Conservation (phyloP, 257 asterid genomes). For the Solanum arcanum region DNA sequence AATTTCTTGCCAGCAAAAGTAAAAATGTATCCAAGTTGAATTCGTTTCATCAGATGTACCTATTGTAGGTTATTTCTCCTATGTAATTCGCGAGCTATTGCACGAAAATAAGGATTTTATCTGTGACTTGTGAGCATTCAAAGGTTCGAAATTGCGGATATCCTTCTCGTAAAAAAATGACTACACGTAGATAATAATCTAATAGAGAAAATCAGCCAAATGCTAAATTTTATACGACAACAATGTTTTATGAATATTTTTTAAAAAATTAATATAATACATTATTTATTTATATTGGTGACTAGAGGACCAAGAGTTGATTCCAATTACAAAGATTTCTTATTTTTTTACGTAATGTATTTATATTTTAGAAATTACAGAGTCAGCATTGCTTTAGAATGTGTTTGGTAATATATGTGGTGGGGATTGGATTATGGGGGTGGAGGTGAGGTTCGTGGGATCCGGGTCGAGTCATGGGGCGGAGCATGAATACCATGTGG, state of each 20-base stretch:
- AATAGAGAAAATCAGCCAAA: neutral
- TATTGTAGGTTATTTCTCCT: accelerated
- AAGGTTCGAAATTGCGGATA: accelerated
- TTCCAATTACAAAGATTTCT: too few species aligned
- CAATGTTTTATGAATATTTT: too few species aligned
- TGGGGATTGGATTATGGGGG: neutral
- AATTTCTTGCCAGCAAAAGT: too few species aligned
- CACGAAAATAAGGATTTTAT: accelerated
- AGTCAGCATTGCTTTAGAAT: neutral
- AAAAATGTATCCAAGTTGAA: accelerated
- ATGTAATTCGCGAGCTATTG: too few species aligned
- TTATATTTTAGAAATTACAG: neutral
- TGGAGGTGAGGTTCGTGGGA: neutral
- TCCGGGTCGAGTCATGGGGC: too few species aligned
- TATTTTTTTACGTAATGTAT: too few species aligned
- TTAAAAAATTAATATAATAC: too few species aligned
- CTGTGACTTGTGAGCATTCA: accelerated
- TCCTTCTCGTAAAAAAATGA: neutral
- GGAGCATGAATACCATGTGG: too few species aligned
- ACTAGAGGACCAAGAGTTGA: neutral
- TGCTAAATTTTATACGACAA: neutral
- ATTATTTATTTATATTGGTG: neutral
- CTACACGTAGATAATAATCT: neutral
- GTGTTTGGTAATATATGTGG: neutral
- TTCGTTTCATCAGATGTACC: too few species aligned